Conservation (phyloP, 345 rosid genomes). For the Hibiscus trionum region DNA sequence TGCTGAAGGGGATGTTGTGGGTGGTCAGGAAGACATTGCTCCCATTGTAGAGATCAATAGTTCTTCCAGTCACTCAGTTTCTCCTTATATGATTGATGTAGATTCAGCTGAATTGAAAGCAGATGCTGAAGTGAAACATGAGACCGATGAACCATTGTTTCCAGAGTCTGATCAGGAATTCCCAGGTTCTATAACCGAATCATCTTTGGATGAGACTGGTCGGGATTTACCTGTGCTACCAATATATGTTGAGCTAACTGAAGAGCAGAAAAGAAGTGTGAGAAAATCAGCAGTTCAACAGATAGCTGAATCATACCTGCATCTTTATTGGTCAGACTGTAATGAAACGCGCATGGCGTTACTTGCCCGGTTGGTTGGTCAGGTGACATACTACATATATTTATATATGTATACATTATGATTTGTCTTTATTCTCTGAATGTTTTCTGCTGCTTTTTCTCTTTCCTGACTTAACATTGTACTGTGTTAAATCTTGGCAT, state of each 20-base stretch:
- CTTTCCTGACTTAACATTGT: background rate
- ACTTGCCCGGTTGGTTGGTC: constrained; percentile 78
- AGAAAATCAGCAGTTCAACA: constrained; percentile 59
- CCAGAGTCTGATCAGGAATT: constrained; percentile 47
- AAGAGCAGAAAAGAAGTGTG: constrained; percentile 43
- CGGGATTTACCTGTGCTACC: constrained; percentile 66
- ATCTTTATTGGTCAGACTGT: constrained; percentile 41
- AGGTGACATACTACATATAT: constrained; percentile 32
- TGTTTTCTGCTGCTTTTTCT: background rate
- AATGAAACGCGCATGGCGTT: constrained; percentile 51
- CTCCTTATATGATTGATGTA: constrained; percentile 46
- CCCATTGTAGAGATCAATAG: constrained; percentile 32
- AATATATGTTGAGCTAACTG: constrained; percentile 58
- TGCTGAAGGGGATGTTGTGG: constrained; percentile 37
- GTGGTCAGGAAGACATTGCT: constrained; percentile 33
- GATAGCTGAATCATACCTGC: constrained; percentile 64
- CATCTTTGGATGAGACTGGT: constrained; percentile 54
- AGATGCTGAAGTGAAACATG: constrained; percentile 42
- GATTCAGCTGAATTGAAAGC: constrained; percentile 32
- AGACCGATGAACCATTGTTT: constrained; percentile 27
- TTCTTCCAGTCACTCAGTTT: constrained; percentile 38
- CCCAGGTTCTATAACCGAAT: constrained; percentile 31
- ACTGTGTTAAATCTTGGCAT: background rate
- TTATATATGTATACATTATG: background rate
- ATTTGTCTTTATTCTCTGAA: constrained; percentile 6